Evolutionary conservation across 129 eudicot genomes (phyloP).

Genomic region (Helianthus tuberosus): DNA sequence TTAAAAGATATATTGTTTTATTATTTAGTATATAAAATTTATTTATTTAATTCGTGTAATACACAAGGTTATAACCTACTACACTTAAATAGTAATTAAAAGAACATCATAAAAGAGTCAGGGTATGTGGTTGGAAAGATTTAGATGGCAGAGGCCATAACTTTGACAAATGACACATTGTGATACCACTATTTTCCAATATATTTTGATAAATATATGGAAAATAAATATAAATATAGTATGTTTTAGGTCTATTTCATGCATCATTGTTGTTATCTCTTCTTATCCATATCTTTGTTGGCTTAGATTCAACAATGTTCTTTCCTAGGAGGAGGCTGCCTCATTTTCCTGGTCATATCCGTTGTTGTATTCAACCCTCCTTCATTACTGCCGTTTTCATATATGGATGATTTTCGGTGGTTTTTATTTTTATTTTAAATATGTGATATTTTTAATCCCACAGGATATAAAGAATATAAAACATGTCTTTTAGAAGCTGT

Average conservation of each 20-base stretch:
- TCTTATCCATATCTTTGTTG: constrained; percentile 46
- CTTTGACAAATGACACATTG: constrained; percentile 18
- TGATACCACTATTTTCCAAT: constrained; percentile 8
- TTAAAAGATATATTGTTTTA: no score
- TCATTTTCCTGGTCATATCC: constrained; percentile 21
- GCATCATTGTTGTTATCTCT: constrained; percentile 36
- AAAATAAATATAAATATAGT: constrained; percentile 4
- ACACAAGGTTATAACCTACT: no score
- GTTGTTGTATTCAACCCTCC: neutral
- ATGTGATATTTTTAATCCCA: no score
- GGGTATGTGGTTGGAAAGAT: no score
- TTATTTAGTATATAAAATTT: no score
- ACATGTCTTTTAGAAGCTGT: no score
- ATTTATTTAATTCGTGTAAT: no score
- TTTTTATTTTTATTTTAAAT: no score
- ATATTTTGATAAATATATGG: neutral
- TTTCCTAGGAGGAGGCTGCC: constrained; percentile 38
- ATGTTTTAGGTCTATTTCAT: constrained; percentile 28
- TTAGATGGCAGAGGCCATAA: neutral
- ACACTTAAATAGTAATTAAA: no score
- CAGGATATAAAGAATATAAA: no score
- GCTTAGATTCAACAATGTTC: constrained; percentile 26
- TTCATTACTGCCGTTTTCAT: neutral
- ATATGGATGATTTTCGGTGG: no score
- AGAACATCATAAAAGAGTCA: no score